Percentiles rank a stretch among this genome's conserved stretches.
These are phyloP conservation scores for Scutellaria galericulata DNA, from an alignment of 257 asterid genomes.

Conservation along the genomic window DNA sequence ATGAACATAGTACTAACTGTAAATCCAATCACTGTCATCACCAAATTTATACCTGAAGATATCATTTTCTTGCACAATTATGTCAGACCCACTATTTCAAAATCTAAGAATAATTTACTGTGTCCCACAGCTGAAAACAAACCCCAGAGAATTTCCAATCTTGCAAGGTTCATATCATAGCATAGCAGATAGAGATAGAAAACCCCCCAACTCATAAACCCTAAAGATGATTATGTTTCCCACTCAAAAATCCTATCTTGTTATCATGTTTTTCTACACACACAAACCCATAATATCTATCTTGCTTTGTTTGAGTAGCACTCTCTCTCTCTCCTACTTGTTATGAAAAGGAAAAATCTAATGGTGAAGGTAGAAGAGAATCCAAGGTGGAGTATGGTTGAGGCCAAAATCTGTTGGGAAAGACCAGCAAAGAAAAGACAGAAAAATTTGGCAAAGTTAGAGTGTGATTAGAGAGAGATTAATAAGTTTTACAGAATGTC, in stretches of 20 bases:
- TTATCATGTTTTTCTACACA: slow-evolving; percentile 9
- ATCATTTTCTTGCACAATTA: slow-evolving; percentile 41
- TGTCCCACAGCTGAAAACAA: slow-evolving; percentile 36
- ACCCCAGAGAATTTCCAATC: slow-evolving; percentile 33
- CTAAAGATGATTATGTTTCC: slow-evolving; percentile 23
- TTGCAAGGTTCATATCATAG: slow-evolving; percentile 33
- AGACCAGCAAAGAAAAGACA: slow-evolving; percentile 21
- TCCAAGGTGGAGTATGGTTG: slow-evolving; percentile 33
- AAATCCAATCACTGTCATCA: slow-evolving; percentile 92
- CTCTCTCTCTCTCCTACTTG: neutral
- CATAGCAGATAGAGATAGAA: neutral
- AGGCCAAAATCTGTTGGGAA: slow-evolving; percentile 28
- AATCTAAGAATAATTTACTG: slow-evolving; percentile 8
- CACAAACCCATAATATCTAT: neutral
- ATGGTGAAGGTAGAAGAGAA: slow-evolving; percentile 33
- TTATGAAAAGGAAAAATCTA: slow-evolving; percentile 12
- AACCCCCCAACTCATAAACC: slow-evolving; percentile 27
- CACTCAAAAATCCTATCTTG: slow-evolving; percentile 30
- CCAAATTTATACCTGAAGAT: slow-evolving; percentile 71
- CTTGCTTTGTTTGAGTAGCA: neutral
- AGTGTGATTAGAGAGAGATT: slow-evolving; percentile 22
- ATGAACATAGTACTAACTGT: slow-evolving; percentile 72
- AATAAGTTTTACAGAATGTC: no score
- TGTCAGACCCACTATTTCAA: slow-evolving; percentile 24
- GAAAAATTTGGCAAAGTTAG: slow-evolving; percentile 13